Evolutionary conservation across 164 flowering plant genomes (phyloP).

Genomic region (Stephania cephalantha): DNA sequence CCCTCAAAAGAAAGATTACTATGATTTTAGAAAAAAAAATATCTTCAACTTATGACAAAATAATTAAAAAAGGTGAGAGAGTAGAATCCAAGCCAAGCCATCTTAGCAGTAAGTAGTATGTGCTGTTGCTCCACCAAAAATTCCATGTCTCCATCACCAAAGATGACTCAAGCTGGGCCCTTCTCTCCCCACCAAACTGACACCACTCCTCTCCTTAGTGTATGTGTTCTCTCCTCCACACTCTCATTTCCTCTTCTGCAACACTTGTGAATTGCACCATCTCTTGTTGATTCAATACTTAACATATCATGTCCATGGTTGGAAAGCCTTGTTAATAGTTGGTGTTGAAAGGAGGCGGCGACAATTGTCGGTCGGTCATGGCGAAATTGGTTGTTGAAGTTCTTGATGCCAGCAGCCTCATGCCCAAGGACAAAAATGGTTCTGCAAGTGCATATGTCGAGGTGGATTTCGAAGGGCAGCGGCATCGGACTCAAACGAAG

Average conservation of each 20-base stretch:
- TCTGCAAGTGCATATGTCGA: constrained; percentile 74
- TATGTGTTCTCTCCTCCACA: constrained; percentile 6
- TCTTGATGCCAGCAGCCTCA: constrained; percentile 69
- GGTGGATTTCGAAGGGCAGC: constrained; percentile 58
- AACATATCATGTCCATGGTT: constrained; percentile 3
- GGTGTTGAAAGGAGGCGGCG: not conserved
- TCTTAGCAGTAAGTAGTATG: too few species aligned
- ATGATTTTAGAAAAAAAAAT: not conserved
- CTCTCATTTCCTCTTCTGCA: constrained; percentile 10
- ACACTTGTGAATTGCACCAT: not conserved
- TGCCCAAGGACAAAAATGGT: constrained; percentile 87
- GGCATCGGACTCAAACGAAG: constrained; percentile 58
- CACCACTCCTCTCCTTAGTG: constrained; percentile 6
- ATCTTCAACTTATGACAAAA: not conserved
- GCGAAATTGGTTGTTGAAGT: constrained; percentile 66
- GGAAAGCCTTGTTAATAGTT: not conserved
- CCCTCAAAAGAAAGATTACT: not conserved
- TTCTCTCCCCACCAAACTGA: constrained; percentile 23
- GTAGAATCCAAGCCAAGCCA: not conserved
- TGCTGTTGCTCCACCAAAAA: not conserved
- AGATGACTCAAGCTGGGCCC: constrained; percentile 7
- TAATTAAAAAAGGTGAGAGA: not conserved
- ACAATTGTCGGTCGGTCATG: constrained; percentile 22
- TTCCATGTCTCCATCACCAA: not conserved
- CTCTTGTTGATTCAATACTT: not conserved